Conservation (phyloP, 495 filamentous ascomycete species). For the Talaromyces wortmannii region DNA sequence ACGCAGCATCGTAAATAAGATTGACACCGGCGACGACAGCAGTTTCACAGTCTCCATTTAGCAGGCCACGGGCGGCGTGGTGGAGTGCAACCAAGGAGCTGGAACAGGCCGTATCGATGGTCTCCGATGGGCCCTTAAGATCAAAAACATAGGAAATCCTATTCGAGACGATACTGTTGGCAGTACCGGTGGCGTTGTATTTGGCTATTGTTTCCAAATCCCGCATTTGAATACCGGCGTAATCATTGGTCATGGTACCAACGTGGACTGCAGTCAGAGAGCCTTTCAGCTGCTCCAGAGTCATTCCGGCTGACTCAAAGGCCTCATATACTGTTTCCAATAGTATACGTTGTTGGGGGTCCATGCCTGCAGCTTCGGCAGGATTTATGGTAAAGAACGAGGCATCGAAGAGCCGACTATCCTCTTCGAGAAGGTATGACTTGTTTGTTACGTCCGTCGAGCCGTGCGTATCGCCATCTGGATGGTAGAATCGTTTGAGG, state of each 20-base stretch:
- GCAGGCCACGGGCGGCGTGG: constrained; percentile 18
- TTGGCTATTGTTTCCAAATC: constrained; percentile 31
- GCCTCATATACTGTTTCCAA: constrained; percentile 55
- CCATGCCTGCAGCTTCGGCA: constrained; percentile 44
- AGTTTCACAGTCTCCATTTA: constrained; percentile 28
- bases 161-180: constrained; percentile 25
- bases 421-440: constrained; percentile 39
- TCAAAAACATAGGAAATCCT: constrained; percentile 28
- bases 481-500: constrained; percentile 33
- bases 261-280: constrained; percentile 44
- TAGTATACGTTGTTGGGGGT: constrained; percentile 44
- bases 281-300: constrained; percentile 34
- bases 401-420: constrained; percentile 38
- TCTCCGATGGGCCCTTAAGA: constrained; percentile 21
- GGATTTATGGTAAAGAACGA: constrained; percentile 55
- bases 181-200: constrained; percentile 42
- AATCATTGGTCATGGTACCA: constrained; percentile 43
- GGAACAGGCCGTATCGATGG: constrained; percentile 32
- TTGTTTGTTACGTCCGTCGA: constrained; percentile 10
- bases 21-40: constrained; percentile 35
- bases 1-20: constrained; percentile 24
- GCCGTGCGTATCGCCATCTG: constrained; percentile 9
- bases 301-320: constrained; percentile 44
- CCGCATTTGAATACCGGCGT: constrained; percentile 24
- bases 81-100: constrained; percentile 25